Base-by-base conservation (phyloP, 2,329 filamentous ascomycete species). In the Aciculosporium take region DNA sequence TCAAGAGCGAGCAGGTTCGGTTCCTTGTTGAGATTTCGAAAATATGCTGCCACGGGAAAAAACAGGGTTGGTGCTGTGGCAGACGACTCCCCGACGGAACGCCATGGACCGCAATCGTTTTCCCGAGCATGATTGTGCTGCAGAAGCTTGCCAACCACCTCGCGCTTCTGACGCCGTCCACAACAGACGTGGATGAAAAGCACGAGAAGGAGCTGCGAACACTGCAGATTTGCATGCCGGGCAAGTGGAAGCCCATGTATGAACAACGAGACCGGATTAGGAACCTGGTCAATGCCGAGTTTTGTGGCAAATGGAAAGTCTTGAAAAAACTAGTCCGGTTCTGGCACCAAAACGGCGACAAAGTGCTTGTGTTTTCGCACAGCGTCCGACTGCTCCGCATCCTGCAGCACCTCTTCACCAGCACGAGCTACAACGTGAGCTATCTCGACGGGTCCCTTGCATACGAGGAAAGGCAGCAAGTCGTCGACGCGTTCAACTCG, bases 221-320 rank as follows among this genome's bases (percentile, higher is more conserved):
- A 48, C 72, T 98, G 2, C 70, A 84, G 54, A 71, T 76, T 1
- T 86, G 84, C 41, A 66, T 88, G 13, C 89, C 91, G 0, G 68
- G 81, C 28, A 66, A 69, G 2, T 95, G 86, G 84, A 67, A 78
- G 52, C 65, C 78, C 17, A 67, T 94, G 0, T 91, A 87, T 54
- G 66, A 68, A 9, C 75, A 81, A 17, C 74, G 85, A 33, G 85
- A 94, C 51, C 84, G 78, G 7, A 81, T 96, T 44, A 62, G 84
- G 39, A 83, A 81, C 51, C 80, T 87, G 39, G 81, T 87, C 1
- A 87, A 94, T 51, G 81, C 85, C 0, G 83, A 93, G 43, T 95
- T 88, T 49, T 98, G 91, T 54, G 91, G 91, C 3, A 98, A 98
- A 61, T 98, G 91, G 91, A 87, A 85, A 55, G 77, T 98, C 1